A percentile compares a stretch with the other conserved stretches of the same genome.
Conservation (phyloP, 208 protist species). For the Porcisia hertigi region DNA sequence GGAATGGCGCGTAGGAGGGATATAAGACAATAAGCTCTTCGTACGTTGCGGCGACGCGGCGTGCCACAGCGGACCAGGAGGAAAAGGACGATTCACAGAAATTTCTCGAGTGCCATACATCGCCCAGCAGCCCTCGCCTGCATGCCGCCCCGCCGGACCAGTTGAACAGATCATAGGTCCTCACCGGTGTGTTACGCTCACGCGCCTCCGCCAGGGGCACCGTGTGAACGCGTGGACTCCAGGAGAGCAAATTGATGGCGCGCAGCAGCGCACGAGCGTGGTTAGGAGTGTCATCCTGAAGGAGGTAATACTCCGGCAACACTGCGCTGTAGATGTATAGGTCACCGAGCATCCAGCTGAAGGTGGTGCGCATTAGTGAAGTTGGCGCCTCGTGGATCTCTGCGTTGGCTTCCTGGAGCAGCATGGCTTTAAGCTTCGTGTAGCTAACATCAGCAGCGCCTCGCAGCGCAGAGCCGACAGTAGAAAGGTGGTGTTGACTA, state of each 20-base stretch:
- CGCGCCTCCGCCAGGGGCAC: background rate
- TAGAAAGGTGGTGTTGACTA: background rate
- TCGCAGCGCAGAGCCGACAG: slow-evolving; percentile 8
- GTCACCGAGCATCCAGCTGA: slow-evolving; percentile 36
- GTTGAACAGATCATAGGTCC: slow-evolving; percentile 44
- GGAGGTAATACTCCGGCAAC: slow-evolving; percentile 73
- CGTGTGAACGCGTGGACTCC: slow-evolving; percentile 27
- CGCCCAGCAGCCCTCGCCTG: slow-evolving; percentile 9
- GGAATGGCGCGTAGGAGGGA: slow-evolving; percentile 56
- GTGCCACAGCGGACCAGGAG: slow-evolving; percentile 19
- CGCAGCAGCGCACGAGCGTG: slow-evolving; percentile 58
- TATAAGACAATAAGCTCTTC: slow-evolving; percentile 88
- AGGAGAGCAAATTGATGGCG: slow-evolving; percentile 51
- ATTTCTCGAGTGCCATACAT: slow-evolving; percentile 15
- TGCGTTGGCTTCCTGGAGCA: slow-evolving; percentile 25
- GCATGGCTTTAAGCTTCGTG: slow-evolving; percentile 35
- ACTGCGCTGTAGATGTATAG: slow-evolving; percentile 43
- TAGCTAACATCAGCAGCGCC: slow-evolving; percentile 38
- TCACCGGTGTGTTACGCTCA: background rate
- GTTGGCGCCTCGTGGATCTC: slow-evolving; percentile 29
- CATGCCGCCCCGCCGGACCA: slow-evolving; percentile 40
- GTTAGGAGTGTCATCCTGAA: slow-evolving; percentile 32
- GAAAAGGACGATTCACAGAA: slow-evolving; percentile 65
- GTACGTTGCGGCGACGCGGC: slow-evolving; percentile 54
- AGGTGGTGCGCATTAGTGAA: slow-evolving; percentile 32